phyloP scores from a whole-genome alignment of 225 moss, liverwort and hornwort genomes.

The Bryoerythrophyllum caledonicum region DNA sequence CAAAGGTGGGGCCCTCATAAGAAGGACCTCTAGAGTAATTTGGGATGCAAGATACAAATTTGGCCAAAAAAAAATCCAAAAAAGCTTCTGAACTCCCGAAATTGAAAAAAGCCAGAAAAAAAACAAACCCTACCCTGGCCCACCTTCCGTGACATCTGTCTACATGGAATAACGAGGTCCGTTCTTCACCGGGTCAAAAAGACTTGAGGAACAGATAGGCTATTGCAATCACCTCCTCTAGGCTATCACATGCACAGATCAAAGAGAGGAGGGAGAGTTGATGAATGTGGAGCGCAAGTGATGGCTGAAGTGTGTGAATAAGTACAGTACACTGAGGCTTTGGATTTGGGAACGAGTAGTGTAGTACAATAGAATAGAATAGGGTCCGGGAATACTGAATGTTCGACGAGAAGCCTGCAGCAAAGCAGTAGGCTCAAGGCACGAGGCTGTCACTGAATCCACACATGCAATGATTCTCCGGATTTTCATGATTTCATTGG shows the following conservation, averaged over 20 bases:
- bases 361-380: not conserved
- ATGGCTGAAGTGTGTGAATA: not conserved
- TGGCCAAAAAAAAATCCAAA: too few relatives aligned
- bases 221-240: not conserved
- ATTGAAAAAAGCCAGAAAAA: too few relatives aligned
- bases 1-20: too few relatives aligned
- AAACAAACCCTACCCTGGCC: too few relatives aligned
- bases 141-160: too few relatives aligned
- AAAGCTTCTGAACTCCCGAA: too few relatives aligned
- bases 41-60: too few relatives aligned
- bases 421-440: not conserved
- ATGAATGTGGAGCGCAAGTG: not conserved
- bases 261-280: too few relatives aligned
- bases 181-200: not conserved
- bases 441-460: slow-evolving; percentile 2
- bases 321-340: not conserved
- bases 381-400: not conserved
- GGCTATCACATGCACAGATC: not conserved
- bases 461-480: not conserved
- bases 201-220: not conserved
- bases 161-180: too few relatives aligned
- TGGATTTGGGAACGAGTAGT: not conserved
- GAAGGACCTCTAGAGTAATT: too few relatives aligned
- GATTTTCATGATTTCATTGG: not conserved
- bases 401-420: slow-evolving; percentile 5